Percentiles rank a stretch among this genome's conserved stretches.
Conservation (phyloP, 148 eudicot genomes). For the Limonium bicolor region DNA sequence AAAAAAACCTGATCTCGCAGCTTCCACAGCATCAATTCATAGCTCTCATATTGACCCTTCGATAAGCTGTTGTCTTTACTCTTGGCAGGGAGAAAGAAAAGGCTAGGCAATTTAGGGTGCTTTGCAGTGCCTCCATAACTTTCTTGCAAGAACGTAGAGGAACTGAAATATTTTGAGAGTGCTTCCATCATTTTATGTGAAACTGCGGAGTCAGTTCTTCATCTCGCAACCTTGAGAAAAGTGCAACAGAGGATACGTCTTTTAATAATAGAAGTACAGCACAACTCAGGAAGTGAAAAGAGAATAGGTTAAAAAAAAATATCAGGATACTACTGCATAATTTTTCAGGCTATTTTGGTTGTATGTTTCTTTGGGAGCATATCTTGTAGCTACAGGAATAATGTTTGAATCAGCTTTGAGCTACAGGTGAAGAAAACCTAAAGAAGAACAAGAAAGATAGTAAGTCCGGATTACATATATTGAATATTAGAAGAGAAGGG, state of each 20-base stretch:
- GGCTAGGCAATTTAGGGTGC: slow-evolving; percentile 14
- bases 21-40: slow-evolving; percentile 37
- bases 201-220: slow-evolving; percentile 37
- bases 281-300: not conserved
- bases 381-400: too few relatives aligned
- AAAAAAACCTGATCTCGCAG: slow-evolving; percentile 51
- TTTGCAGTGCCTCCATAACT: slow-evolving; percentile 16
- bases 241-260: not conserved
- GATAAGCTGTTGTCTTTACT: slow-evolving; percentile 28
- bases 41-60: slow-evolving; percentile 38
- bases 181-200: slow-evolving; percentile 31
- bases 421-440: too few relatives aligned
- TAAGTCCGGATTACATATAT: too few relatives aligned
- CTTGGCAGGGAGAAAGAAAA: slow-evolving; percentile 46
- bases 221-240: slow-evolving; percentile 42
- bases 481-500: too few relatives aligned
- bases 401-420: too few relatives aligned
- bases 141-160: slow-evolving; percentile 43
- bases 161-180: slow-evolving; percentile 39
- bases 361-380: too few relatives aligned
- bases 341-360: too few relatives aligned
- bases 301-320: not conserved
- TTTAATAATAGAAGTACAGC: not conserved
- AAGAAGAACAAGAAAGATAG: too few relatives aligned
- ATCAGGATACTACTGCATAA: too few relatives aligned